These are phyloP conservation scores for Coniochaeta prunicola DNA, from an alignment of 2,329 filamentous ascomycete species.

Conservation along the genomic window DNA sequence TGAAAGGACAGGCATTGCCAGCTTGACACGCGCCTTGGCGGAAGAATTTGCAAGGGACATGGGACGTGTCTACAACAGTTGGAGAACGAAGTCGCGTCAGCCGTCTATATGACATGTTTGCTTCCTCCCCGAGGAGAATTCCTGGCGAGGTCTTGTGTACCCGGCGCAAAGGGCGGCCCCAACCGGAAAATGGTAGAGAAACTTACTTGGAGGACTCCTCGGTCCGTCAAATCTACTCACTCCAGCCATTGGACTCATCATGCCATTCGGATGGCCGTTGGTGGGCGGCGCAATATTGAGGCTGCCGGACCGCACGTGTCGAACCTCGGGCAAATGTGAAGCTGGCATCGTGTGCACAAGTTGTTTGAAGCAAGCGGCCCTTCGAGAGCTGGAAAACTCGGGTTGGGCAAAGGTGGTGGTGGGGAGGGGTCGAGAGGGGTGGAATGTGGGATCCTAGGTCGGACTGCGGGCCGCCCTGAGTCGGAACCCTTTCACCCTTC, in stretches of 20 bases:
- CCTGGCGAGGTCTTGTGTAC: background rate
- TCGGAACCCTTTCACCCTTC: background rate
- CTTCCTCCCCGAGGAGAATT: background rate
- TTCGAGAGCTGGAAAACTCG: background rate
- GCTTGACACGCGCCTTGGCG: conserved; percentile 93
- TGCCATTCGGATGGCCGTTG: conserved; percentile 18
- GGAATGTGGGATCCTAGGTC: background rate
- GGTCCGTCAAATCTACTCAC: conserved; percentile 48
- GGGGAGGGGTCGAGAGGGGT: background rate
- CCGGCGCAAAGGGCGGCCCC: conserved; percentile 1
- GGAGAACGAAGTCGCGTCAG: conserved; percentile 10
- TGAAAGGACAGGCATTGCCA: conserved; percentile 91
- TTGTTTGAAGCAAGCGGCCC: background rate
- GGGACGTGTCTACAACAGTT: conserved; percentile 69
- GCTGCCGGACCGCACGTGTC: conserved; percentile 50
- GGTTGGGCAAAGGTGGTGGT: background rate
- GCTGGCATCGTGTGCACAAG: conserved; percentile 16
- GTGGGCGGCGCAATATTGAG: conserved; percentile 40
- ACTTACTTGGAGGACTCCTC: conserved; percentile 56
- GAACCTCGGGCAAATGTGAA: conserved; percentile 18
- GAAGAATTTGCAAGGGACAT: conserved; percentile 99
- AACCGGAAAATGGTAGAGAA: background rate
- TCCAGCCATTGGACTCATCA: conserved; percentile 29
- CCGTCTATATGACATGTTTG: background rate
- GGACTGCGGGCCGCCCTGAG: background rate